Conservation (phyloP, 1,284 basidiomycete genomes). For the Rhodotorula sp. region DNA sequence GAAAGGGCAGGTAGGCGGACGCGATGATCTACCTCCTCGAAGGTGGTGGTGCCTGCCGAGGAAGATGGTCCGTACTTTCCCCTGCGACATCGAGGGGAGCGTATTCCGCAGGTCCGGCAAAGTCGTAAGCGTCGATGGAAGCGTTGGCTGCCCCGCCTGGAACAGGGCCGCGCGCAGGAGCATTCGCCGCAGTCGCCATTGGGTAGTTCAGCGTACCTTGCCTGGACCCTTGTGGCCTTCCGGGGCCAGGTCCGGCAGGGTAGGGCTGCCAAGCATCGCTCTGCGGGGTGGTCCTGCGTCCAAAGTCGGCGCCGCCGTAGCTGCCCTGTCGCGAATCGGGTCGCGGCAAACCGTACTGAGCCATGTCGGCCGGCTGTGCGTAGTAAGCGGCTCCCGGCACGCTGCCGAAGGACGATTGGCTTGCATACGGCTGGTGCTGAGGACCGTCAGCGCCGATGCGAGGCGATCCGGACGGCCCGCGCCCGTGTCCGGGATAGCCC, state of each 20-base stretch:
- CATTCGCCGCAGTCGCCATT: too few relatives aligned
- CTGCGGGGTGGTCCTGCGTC: background rate
- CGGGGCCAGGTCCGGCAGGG: background rate
- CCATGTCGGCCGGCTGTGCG: background rate
- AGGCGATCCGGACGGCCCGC: slow-evolving; percentile 4
- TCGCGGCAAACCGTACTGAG: background rate
- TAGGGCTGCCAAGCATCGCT: background rate
- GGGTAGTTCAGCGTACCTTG: background rate
- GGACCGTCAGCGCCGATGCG: background rate
- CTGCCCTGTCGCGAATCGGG: background rate
- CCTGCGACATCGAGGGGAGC: too few relatives aligned
- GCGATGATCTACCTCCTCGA: too few relatives aligned
- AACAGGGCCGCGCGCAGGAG: background rate
- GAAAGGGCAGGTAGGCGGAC: too few relatives aligned
- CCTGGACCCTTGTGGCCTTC: background rate
- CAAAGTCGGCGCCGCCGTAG: background rate
- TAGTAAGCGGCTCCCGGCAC: background rate
- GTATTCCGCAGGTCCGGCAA: too few relatives aligned
- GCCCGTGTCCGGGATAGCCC: background rate
- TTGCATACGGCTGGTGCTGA: slow-evolving; percentile 13
- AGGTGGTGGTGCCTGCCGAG: too few relatives aligned
- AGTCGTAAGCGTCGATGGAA: too few relatives aligned
- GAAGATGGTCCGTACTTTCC: too few relatives aligned
- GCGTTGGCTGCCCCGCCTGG: background rate
- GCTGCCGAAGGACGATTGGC: slow-evolving; percentile 11